Percentiles rank a stretch among this genome's conserved stretches.
Evolutionary conservation across 2,329 filamentous ascomycete species (phyloP).

Genomic region (Kalmusia sp.): DNA sequence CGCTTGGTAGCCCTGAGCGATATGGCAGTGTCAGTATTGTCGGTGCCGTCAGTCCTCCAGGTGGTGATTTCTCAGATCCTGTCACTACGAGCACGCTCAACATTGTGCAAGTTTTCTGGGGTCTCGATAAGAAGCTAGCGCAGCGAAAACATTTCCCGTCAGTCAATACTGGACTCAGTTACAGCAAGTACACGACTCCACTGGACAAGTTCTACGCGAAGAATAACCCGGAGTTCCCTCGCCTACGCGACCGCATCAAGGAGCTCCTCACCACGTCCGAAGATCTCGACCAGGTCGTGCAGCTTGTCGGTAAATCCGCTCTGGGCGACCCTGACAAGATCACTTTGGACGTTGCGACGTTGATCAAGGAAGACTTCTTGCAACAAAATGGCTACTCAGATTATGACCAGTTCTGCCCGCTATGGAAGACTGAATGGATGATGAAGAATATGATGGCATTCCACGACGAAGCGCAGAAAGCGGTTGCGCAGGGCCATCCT

Average conservation of each 20-base stretch:
- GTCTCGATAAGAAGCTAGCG: slow-evolving; percentile 98
- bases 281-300: slow-evolving; percentile 97
- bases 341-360: slow-evolving; percentile 85
- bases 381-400: slow-evolving; percentile 99
- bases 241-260: slow-evolving; percentile 89
- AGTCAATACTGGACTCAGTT: slow-evolving; percentile 92
- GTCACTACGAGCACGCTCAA: slow-evolving; percentile 91
- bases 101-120: slow-evolving; percentile 99
- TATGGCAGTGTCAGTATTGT: slow-evolving; percentile 96
- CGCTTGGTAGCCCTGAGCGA: slow-evolving; percentile 87
- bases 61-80: slow-evolving; percentile 98
- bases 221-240: slow-evolving; percentile 91
- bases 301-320: slow-evolving; percentile 96
- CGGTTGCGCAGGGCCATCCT: slow-evolving; percentile 84
- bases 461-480: slow-evolving; percentile 97
- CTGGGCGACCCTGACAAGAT: slow-evolving; percentile 98
- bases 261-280: slow-evolving; percentile 94
- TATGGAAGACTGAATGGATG: slow-evolving; percentile 99
- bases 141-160: slow-evolving; percentile 99
- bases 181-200: slow-evolving; percentile 92
- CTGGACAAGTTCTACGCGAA: slow-evolving; percentile 96
- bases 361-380: slow-evolving; percentile 98
- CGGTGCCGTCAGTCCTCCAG: slow-evolving; percentile 93
- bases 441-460: slow-evolving; percentile 99
- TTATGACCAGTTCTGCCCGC: slow-evolving; percentile 98